Evolutionary conservation across 1,284 basidiomycete species (phyloP).

Genomic region (Tilletia walkeri): DNA sequence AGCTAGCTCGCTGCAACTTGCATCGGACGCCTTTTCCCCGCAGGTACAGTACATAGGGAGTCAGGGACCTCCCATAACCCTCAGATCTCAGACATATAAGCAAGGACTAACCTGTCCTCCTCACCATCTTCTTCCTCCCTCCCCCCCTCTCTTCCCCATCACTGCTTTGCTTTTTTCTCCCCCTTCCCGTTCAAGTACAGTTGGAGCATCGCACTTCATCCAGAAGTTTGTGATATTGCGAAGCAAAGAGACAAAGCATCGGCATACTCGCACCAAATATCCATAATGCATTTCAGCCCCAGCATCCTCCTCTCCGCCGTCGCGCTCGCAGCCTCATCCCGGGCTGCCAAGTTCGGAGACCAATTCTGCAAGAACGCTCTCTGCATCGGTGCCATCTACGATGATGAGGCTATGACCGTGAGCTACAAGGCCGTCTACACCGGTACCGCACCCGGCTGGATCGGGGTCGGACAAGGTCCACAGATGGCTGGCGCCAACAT

Average conservation of each 20-base stretch:
- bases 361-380: neutral
- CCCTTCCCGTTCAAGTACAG: neutral
- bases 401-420: constrained; percentile 1
- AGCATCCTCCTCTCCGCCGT: neutral
- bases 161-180: neutral
- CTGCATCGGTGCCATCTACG: constrained; percentile 5
- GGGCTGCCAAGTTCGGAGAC: constrained; percentile 7
- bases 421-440: neutral
- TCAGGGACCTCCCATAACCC: too few species aligned
- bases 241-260: neutral
- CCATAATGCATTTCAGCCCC: neutral
- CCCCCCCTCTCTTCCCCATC: neutral
- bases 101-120: too few species aligned
- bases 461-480: constrained; percentile 31
- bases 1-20: too few species aligned
- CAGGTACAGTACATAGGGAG: too few species aligned
- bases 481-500: constrained; percentile 40
- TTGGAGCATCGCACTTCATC: too few species aligned
- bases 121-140: too few species aligned
- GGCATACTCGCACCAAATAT: neutral
- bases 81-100: too few species aligned
- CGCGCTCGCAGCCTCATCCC: neutral
- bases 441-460: constrained; percentile 28
- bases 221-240: too few species aligned
- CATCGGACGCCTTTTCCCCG: too few species aligned